Percentiles rank a stretch among this genome's conserved stretches.
Conservation (phyloP, 2,329 filamentous ascomycete species). For the Leptographium lundbergii region DNA sequence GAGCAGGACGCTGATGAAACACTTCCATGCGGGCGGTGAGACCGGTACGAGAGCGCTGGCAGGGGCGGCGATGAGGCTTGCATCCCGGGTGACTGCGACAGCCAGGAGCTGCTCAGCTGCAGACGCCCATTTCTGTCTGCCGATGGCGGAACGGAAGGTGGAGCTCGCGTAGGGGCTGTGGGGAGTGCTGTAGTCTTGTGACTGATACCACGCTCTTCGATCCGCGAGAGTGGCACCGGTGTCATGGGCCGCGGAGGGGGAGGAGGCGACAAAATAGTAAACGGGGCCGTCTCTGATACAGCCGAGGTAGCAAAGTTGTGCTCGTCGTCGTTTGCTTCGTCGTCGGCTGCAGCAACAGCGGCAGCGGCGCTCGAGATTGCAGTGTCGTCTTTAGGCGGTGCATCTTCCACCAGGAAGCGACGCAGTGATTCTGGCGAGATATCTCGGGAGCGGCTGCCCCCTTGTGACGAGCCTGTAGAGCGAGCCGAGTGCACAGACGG, state of each 20-base stretch:
- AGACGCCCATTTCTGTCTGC: neutral
- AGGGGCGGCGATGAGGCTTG: slow-evolving; percentile 25
- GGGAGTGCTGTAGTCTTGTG: neutral
- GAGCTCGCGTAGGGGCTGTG: slow-evolving; percentile 2
- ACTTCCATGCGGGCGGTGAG: slow-evolving; percentile 28
- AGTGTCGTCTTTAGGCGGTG: neutral
- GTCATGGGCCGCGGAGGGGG: slow-evolving; percentile 27
- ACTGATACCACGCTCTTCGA: neutral
- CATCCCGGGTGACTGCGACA: slow-evolving; percentile 5
- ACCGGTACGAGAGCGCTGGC: slow-evolving; percentile 22
- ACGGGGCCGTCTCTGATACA: slow-evolving; percentile 29
- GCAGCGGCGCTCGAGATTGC: neutral
- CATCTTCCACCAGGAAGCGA: slow-evolving; percentile 37
- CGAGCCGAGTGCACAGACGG: neutral
- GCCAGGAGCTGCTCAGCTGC: neutral
- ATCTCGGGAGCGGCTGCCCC: slow-evolving; percentile 30
- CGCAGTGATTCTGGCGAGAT: slow-evolving; percentile 44
- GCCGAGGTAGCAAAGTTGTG: slow-evolving; percentile 45
- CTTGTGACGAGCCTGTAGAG: slow-evolving; percentile 21
- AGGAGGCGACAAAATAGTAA: slow-evolving; percentile 39
- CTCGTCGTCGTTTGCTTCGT: slow-evolving; percentile 42
- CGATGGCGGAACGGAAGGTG: slow-evolving; percentile 2
- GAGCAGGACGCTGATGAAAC: neutral
- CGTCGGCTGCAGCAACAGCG: slow-evolving; percentile 16
- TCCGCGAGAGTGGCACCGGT: neutral